Conservation (phyloP, 441 rosid species). For the Omphalea diandra region DNA sequence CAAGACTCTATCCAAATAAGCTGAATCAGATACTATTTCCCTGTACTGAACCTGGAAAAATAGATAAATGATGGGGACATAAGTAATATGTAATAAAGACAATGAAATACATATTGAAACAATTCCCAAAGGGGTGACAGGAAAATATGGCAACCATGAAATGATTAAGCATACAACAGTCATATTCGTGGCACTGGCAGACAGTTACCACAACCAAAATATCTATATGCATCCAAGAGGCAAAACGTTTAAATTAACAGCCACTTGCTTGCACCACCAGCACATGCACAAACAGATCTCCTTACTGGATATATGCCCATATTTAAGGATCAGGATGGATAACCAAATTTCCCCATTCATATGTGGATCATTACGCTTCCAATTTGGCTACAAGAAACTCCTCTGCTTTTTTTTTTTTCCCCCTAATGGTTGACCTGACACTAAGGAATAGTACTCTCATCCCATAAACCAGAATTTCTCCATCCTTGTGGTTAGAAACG, state of each 20-base stretch:
- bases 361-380: background rate
- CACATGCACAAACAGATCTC: background rate
- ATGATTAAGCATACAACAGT: background rate
- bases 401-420: too few species aligned
- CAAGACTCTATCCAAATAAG: slow-evolving; percentile 62
- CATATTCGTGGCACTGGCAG: background rate
- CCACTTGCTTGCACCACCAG: background rate
- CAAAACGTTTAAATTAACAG: background rate
- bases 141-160: background rate
- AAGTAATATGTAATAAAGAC: background rate
- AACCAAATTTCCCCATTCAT: background rate
- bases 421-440: background rate
- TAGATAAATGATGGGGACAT: slow-evolving; percentile 1
- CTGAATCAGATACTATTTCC: slow-evolving; percentile 62
- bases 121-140: background rate
- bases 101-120: background rate
- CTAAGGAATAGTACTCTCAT: background rate
- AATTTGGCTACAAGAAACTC: background rate
- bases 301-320: background rate
- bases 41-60: slow-evolving; percentile 48
- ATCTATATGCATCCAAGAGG: background rate
- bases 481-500: background rate
- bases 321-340: background rate
- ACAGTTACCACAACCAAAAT: slow-evolving; percentile 2
- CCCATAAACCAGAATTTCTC: background rate